Conservation (phyloP, 129 eudicot genomes). For the Chrysanthemum makinoi region DNA sequence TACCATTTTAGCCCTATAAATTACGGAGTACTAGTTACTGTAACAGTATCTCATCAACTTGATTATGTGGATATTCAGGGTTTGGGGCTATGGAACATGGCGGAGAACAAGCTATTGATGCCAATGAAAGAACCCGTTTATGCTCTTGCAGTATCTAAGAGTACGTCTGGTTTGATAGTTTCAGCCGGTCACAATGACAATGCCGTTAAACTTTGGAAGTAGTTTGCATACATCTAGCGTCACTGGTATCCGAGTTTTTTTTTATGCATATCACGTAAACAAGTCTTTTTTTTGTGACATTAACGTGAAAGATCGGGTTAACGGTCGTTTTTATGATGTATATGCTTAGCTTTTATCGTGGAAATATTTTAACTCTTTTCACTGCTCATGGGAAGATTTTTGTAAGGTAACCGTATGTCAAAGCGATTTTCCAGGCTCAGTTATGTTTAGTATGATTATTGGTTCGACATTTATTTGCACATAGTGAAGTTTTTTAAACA, state of each 20-base stretch:
- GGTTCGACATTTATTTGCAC: no score
- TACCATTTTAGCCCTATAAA: neutral
- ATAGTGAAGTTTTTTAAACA: no score
- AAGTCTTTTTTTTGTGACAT: neutral
- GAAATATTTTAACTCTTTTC: no score
- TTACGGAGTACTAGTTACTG: no score
- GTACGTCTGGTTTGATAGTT: constrained; percentile 48
- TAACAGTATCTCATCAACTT: neutral
- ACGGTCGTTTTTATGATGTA: no score
- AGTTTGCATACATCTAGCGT: constrained; percentile 8
- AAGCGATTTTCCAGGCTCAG: no score
- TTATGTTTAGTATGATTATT: no score
- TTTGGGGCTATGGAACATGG: constrained; percentile 72
- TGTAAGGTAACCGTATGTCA: no score
- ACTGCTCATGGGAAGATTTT: no score
- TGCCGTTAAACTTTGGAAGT: constrained; percentile 65
- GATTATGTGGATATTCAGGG: constrained; percentile 34
- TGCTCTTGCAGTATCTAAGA: constrained; percentile 46
- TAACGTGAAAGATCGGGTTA: no score
- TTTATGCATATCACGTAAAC: neutral
- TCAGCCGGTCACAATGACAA: constrained; percentile 52
- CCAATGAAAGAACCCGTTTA: constrained; percentile 41
- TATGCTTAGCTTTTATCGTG: no score
- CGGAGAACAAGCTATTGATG: constrained; percentile 60
- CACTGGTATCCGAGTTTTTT: no score